These are phyloP conservation scores for Pythium guiyangense DNA, from an alignment of 352 stramenopile genomes.

Conservation along the genomic window DNA sequence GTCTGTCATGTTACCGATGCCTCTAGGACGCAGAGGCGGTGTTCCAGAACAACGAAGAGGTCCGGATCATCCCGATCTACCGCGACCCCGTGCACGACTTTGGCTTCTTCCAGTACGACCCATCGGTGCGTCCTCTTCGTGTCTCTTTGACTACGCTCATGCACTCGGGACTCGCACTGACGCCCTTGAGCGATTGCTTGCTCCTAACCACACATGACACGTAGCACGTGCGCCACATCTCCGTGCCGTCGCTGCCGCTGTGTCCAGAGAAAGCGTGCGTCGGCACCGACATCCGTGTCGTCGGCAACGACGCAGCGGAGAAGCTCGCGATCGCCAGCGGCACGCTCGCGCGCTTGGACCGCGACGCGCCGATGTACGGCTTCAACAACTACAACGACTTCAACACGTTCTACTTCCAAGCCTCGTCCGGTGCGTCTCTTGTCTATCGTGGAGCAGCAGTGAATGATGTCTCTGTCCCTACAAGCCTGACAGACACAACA, in stretches of 20 bases:
- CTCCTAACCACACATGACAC: too few species aligned
- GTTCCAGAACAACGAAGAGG: slow-evolving; percentile 94
- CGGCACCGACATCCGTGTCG: slow-evolving; percentile 89
- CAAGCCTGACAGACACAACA: neutral
- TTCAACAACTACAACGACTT: slow-evolving; percentile 92
- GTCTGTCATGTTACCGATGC: slow-evolving; percentile 5
- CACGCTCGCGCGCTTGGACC: slow-evolving; percentile 89
- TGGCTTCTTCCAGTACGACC: slow-evolving; percentile 90
- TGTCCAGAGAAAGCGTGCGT: slow-evolving; percentile 82
- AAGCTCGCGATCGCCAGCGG: slow-evolving; percentile 90
- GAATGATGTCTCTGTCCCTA: too few species aligned
- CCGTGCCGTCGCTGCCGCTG: slow-evolving; percentile 71
- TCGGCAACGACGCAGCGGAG: slow-evolving; percentile 91
- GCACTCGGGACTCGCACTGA: neutral
- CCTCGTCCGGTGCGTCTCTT: slow-evolving; percentile 51
- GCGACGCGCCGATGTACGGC: slow-evolving; percentile 86
- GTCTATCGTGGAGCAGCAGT: neutral
- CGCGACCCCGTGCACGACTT: slow-evolving; percentile 93
- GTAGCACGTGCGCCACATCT: slow-evolving; percentile 86
- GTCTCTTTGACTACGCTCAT: neutral
- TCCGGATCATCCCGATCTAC: slow-evolving; percentile 90
- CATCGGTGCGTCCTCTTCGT: slow-evolving; percentile 31
- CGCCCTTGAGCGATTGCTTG: too few species aligned
- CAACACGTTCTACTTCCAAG: slow-evolving; percentile 93
- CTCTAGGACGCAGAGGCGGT: slow-evolving; percentile 87